Conservation (phyloP, 2,329 filamentous ascomycete genomes). For the Fusarium bulbicola region DNA sequence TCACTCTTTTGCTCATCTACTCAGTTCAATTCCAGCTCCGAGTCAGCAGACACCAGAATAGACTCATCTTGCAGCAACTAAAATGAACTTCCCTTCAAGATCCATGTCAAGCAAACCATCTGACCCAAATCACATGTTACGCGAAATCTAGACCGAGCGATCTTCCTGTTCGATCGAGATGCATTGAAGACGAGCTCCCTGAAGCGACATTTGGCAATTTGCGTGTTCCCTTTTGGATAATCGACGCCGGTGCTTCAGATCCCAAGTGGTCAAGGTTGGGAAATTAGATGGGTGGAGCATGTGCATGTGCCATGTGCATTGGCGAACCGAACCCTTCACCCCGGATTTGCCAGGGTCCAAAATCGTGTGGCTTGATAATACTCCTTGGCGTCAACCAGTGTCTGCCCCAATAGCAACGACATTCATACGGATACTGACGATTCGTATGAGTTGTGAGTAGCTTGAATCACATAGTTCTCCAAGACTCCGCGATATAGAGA, state of each 20-base stretch:
- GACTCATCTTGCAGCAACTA: not conserved
- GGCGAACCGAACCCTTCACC: slow-evolving; percentile 17
- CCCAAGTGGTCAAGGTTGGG: slow-evolving; percentile 13
- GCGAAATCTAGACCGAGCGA: not conserved
- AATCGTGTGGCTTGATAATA: slow-evolving; percentile 14
- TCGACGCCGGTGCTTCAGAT: slow-evolving; percentile 9
- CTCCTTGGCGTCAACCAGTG: not conserved
- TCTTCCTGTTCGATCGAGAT: not conserved
- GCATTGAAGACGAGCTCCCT: not conserved
- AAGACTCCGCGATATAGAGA: not conserved
- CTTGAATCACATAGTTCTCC: not conserved
- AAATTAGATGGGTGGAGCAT: slow-evolving; percentile 32
- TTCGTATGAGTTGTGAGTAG: not conserved
- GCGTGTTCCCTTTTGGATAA: not conserved
- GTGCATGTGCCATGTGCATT: not conserved
- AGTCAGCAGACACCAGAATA: not conserved
- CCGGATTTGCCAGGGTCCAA: slow-evolving; percentile 29
- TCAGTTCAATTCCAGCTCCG: not conserved
- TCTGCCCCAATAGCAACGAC: not conserved
- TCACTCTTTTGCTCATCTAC: not conserved
- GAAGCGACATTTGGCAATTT: slow-evolving; percentile 24
- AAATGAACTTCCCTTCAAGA: not conserved
- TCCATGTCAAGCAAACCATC: slow-evolving; percentile 1
- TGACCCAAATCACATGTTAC: not conserved
- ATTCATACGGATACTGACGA: not conserved